Conservation (phyloP, 2,329 filamentous ascomycete species). For the Tolypocladium guangdongense region DNA sequence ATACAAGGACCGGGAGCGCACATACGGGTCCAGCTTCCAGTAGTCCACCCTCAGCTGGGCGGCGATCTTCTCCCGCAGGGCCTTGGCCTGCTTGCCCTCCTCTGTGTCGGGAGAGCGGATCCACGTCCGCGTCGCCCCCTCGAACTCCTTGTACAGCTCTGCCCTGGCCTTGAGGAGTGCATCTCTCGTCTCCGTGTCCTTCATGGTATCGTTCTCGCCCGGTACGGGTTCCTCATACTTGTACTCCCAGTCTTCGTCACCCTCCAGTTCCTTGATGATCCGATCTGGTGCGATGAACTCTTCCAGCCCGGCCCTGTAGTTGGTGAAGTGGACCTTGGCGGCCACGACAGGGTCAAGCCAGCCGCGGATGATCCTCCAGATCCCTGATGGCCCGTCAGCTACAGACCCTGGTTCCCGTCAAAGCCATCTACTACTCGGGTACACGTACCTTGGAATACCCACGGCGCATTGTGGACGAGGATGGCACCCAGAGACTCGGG, state of each 20-base stretch:
- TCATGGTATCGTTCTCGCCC: constrained; percentile 69
- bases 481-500: constrained; percentile 85
- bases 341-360: constrained; percentile 98
- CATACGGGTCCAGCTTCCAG: constrained; percentile 81
- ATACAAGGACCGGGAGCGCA: constrained; percentile 74
- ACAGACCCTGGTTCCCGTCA: not conserved
- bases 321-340: constrained; percentile 86
- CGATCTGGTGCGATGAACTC: constrained; percentile 60
- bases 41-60: constrained; percentile 61
- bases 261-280: constrained; percentile 76
- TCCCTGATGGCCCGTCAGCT: constrained; percentile 38
- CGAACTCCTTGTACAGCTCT: constrained; percentile 59
- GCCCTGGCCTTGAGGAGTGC: constrained; percentile 53
- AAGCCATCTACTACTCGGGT: not conserved
- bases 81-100: constrained; percentile 36
- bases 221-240: constrained; percentile 64
- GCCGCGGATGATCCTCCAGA: constrained; percentile 90
- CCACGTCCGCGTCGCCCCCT: constrained; percentile 68
- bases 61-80: constrained; percentile 51
- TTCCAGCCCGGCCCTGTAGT: constrained; percentile 66
- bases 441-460: constrained; percentile 75
- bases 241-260: constrained; percentile 77
- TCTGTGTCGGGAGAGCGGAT: constrained; percentile 36
- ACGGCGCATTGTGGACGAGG: constrained; percentile 90
- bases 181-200: constrained; percentile 51